Base-by-base conservation (phyloP, 2,329 filamentous ascomycete species). In the Madurella fahalii region DNA sequence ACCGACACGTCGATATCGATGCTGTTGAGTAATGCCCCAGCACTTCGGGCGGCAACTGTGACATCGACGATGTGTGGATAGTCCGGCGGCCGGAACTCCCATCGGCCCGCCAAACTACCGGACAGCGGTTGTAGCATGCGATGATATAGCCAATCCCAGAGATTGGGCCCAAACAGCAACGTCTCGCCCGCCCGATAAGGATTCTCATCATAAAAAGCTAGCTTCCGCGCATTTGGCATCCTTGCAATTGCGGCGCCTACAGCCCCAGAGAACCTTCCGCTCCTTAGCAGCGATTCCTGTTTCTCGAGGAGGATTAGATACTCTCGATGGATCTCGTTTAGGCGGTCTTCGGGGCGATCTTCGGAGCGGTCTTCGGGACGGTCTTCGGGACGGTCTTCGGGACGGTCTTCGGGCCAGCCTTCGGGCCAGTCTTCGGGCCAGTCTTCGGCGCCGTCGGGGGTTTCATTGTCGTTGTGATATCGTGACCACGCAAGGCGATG, bases 161-260 rank as follows among this genome's bases (percentile, higher is more conserved):
- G 5, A 25, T 40, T 25, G 16, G 11, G 40, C 30, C 40, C 45
- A n/a, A 30, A 11, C n/a, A 17, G 15, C 51, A 53, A 49, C 11
- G 37, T 2, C 15, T n/a, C 15, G 18, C 15, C 16, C 11, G 4
- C 13, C 16, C 16, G 15, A 15, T 13, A 37, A 40, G 9, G 9
- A 37, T 4, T 12, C 12, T 2, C 4, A 42, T 54, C 52, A 2
- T 15, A 9, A 16, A 53, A 53, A 2, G 13, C 34, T 13, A 56
- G 20, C 2, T 39, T 32, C 15, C 50, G 45, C 9, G 50, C 41
- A 17, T 34, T 7, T 9, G 54, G 47, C 47, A 54, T 54, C 31
- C 42, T 57, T 30, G 54, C 46, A 15, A 57, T 46, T 25, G 54
- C 54, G 4, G 50, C 37, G 37, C n/a, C 42, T 12, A 53, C 25